A percentile compares a stretch with the other conserved stretches of the same genome.
These are phyloP conservation scores for Bauhinia variegata DNA, from an alignment of 306 rosid genomes.

Conservation along the genomic window DNA sequence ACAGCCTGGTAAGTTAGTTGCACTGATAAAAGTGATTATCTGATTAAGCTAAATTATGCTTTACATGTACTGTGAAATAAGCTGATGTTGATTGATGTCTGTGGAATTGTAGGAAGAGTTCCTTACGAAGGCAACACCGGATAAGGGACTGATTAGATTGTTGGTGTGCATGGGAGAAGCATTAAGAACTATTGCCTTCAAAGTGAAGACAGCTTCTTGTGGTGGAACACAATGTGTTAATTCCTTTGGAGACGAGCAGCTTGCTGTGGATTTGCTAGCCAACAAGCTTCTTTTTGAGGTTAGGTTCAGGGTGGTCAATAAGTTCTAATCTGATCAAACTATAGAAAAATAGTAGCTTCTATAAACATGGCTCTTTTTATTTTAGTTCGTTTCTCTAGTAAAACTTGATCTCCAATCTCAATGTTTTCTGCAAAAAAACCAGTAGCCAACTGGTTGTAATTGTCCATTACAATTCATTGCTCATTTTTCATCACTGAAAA, in stretches of 20 bases:
- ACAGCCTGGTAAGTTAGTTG: conserved; percentile 72
- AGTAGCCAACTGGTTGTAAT: background rate
- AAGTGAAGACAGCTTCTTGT: conserved; percentile 98
- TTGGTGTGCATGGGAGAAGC: conserved; percentile 92
- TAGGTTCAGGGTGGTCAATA: conserved; percentile 3
- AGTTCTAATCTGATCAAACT: conserved; percentile 20
- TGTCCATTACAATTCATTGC: background rate
- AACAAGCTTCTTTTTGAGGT: conserved; percentile 94
- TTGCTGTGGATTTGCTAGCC: conserved; percentile 96
- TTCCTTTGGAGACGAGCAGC: conserved; percentile 95
- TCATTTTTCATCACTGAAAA: background rate
- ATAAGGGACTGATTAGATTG: conserved; percentile 84
- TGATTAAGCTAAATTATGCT: background rate
- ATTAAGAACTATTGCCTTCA: conserved; percentile 85
- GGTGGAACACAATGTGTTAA: conserved; percentile 99
- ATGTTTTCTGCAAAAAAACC: background rate
- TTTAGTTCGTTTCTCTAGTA: background rate
- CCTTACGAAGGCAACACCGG: conserved; percentile 81
- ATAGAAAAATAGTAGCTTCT: background rate
- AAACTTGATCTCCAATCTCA: background rate
- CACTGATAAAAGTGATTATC: background rate
- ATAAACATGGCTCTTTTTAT: background rate
- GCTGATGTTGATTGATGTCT: conserved; percentile 6
- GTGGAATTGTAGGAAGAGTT: conserved; percentile 75
- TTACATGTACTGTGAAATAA: conserved; percentile 22